A percentile compares a stretch with the other conserved stretches of the same genome.
Conservation (phyloP, 805 yeast genomes). For the Torulaspora gathmanii region DNA sequence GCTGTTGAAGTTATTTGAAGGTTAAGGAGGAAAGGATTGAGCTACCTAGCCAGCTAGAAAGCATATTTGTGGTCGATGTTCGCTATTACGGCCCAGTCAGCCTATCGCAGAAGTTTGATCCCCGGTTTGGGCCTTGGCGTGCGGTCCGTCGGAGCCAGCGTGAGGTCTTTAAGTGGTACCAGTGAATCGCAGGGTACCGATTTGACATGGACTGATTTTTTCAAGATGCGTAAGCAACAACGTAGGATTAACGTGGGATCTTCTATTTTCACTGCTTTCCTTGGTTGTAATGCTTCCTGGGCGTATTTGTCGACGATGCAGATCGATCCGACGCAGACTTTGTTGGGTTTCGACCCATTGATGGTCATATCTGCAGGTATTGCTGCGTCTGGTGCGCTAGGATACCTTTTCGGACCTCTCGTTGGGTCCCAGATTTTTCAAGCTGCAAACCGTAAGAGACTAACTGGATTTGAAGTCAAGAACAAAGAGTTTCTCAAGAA, state of each 20-base stretch:
- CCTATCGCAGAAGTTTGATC: conserved; percentile 1
- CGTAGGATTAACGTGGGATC: conserved; percentile 63
- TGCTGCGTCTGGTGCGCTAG: conserved; percentile 65
- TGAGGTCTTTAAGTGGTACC: background rate
- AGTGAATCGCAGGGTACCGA: background rate
- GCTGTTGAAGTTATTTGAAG: background rate
- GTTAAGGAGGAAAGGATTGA: background rate
- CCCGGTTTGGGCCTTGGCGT: background rate
- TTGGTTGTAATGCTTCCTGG: conserved; percentile 67
- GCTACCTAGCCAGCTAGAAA: background rate
- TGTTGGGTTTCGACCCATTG: conserved; percentile 87
- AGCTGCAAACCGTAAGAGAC: conserved; percentile 43
- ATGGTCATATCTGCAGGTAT: conserved; percentile 74
- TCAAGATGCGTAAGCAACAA: conserved; percentile 68
- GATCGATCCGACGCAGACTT: conserved; percentile 79
- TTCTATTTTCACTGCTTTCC: conserved; percentile 61
- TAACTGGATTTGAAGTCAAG: conserved; percentile 50
- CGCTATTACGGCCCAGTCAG: background rate
- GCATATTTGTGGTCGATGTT: background rate
- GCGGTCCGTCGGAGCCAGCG: background rate
- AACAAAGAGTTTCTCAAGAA: conserved; percentile 72
- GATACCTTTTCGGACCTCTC: conserved; percentile 78
- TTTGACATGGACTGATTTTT: conserved; percentile 76
- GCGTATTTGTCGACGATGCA: conserved; percentile 72
- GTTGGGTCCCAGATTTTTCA: conserved; percentile 70